phyloP scores from a whole-genome alignment of 2,329 filamentous ascomycete genomes.

The Arthrobotrys pseudoclavata region DNA sequence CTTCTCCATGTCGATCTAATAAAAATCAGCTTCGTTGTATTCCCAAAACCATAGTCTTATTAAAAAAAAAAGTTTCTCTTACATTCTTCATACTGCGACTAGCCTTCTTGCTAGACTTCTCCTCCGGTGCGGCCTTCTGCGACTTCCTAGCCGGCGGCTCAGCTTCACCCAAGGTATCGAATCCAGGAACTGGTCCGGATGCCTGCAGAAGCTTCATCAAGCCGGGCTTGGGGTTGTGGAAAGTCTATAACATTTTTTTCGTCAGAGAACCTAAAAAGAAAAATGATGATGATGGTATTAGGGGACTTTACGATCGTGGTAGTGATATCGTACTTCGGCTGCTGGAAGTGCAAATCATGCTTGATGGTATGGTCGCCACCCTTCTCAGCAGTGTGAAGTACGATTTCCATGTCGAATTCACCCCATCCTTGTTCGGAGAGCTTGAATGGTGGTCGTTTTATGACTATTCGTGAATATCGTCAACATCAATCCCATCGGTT shows the following conservation, averaged over 20 bases:
- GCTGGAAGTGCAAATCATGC: conserved; percentile 93
- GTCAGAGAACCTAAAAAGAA: neutral
- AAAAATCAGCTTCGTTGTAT: neutral
- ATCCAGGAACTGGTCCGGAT: conserved; percentile 85
- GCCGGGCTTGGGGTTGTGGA: conserved; percentile 93
- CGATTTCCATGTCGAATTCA: conserved; percentile 95
- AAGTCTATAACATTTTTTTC: conserved; percentile 70
- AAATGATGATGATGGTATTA: neutral
- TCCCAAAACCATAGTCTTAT: conserved; percentile 63
- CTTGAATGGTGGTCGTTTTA: conserved; percentile 86
- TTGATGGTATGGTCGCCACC: conserved; percentile 81
- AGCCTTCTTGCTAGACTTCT: conserved; percentile 78
- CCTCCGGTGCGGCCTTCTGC: conserved; percentile 70
- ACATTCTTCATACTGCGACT: conserved; percentile 76
- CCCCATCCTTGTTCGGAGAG: conserved; percentile 98
- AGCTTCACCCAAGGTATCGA: conserved; percentile 73
- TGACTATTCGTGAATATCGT: conserved; percentile 70
- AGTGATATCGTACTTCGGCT: conserved; percentile 83
- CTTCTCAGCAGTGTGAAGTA: conserved; percentile 86
- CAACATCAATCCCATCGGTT: no score
- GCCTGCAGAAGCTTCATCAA: conserved; percentile 83
- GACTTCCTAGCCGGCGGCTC: conserved; percentile 73
- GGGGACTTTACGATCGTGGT: conserved; percentile 74
- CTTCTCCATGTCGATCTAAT: conserved; percentile 89
- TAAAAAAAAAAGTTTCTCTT: conserved; percentile 61